A percentile compares a stretch with the other conserved stretches of the same genome.
These are phyloP conservation scores for Triangularia setosa DNA, from an alignment of 2,329 filamentous ascomycete genomes.

Conservation along the genomic window DNA sequence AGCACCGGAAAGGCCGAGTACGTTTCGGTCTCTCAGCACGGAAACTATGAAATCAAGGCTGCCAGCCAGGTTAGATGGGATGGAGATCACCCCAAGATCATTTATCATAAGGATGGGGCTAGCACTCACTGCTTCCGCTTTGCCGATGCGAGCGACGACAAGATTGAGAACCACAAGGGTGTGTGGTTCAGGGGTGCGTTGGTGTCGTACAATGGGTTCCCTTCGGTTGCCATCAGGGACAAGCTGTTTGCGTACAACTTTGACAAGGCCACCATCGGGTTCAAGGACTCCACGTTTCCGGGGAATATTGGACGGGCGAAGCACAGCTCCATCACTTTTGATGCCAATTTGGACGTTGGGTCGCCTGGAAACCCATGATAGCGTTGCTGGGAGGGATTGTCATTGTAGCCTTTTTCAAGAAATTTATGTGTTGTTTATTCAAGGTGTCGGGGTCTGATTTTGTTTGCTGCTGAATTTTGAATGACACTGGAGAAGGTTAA, in stretches of 20 bases:
- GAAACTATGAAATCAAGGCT: constrained; percentile 27
- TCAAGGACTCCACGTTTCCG: constrained; percentile 25
- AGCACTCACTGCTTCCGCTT: constrained; percentile 37
- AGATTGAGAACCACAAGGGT: constrained; percentile 33
- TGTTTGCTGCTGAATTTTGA: no score
- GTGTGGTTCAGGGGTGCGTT: constrained; percentile 34
- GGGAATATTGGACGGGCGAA: constrained; percentile 20
- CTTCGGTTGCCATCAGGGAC: constrained; percentile 21
- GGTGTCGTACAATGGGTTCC: constrained; percentile 33
- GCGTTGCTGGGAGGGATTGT: not conserved
- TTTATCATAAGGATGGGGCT: constrained; percentile 37
- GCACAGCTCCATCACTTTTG: constrained; percentile 21
- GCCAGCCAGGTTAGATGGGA: constrained; percentile 29
- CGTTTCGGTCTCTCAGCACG: constrained; percentile 33
- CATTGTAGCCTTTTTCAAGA: not conserved
- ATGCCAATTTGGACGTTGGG: constrained; percentile 23
- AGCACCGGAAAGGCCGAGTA: constrained; percentile 24
- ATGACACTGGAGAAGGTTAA: not conserved
- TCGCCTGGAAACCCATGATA: constrained; percentile 22
- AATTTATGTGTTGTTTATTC: not conserved
- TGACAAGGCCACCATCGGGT: constrained; percentile 24
- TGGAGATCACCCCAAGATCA: constrained; percentile 34
- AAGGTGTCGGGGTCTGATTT: no score
- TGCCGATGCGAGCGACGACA: constrained; percentile 23
- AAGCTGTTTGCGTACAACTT: constrained; percentile 27